A percentile compares a stretch with the other conserved stretches of the same genome.
Conservation (phyloP, 371 early-diverging fungal species). For the Fennellomyces sp. region DNA sequence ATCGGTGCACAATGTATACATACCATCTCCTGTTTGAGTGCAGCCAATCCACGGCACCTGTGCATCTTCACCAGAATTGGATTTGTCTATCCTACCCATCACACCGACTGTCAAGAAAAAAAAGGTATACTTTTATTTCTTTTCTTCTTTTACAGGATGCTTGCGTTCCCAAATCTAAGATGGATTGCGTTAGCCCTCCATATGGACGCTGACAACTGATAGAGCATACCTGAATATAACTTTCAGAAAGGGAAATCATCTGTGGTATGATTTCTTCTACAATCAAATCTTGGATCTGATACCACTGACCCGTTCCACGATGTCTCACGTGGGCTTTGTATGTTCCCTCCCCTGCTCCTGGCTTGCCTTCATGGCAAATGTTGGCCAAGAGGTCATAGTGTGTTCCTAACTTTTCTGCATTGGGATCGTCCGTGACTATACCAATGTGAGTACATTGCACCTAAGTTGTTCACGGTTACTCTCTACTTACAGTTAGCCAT, state of each 20-base stretch:
- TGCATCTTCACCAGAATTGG: too few relatives aligned
- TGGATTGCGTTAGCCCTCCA: neutral
- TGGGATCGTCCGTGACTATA: slow-evolving; percentile 54
- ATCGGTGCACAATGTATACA: too few relatives aligned
- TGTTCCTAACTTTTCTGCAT: slow-evolving; percentile 45
- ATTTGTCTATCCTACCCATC: too few relatives aligned
- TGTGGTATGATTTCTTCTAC: slow-evolving; percentile 94
- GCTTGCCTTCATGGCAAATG: slow-evolving; percentile 89
- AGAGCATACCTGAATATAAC: slow-evolving; percentile 84
- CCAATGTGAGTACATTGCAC: neutral
- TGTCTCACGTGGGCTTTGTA: slow-evolving; percentile 87
- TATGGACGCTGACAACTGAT: slow-evolving; percentile 8
- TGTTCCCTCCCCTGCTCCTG: slow-evolving; percentile 68
- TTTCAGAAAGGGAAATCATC: slow-evolving; percentile 92
- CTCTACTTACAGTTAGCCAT: slow-evolving; percentile 70
- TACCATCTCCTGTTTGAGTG: too few relatives aligned
- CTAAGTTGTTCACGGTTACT: neutral
- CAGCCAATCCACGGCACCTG: too few relatives aligned
- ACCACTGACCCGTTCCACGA: slow-evolving; percentile 90
- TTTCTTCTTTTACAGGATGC: neutral
- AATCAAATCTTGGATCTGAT: slow-evolving; percentile 90
- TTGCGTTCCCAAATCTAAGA: slow-evolving; percentile 35
- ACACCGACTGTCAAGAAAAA: too few relatives aligned
- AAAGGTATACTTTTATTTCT: neutral
- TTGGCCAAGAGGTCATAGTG: slow-evolving; percentile 92